Evolutionary conservation across 1,284 basidiomycete genomes (phyloP).

Genomic region (Trichosporon sp.): DNA sequence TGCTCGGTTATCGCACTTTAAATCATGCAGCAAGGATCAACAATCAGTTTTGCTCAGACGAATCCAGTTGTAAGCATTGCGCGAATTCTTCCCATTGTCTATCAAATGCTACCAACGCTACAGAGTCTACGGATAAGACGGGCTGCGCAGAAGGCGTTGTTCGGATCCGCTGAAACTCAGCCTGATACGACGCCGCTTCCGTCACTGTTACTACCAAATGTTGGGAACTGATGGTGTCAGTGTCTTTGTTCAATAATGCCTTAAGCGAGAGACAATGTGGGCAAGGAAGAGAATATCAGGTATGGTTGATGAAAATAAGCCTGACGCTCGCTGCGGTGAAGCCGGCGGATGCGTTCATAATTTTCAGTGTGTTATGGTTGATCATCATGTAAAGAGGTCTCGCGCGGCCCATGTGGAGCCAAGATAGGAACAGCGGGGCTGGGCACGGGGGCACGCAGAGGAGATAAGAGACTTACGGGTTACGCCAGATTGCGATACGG

Average conservation of each 20-base stretch:
- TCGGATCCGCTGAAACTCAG: too few relatives aligned
- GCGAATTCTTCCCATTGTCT: too few relatives aligned
- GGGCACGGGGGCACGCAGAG: not conserved
- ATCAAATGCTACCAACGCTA: too few relatives aligned
- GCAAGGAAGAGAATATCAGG: slow-evolving; percentile 6
- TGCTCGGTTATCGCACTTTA: too few relatives aligned
- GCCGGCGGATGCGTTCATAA: slow-evolving; percentile 18
- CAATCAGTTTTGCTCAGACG: too few relatives aligned
- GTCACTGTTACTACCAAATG: too few relatives aligned
- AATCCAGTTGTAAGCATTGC: too few relatives aligned
- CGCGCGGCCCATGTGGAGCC: not conserved
- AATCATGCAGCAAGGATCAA: too few relatives aligned
- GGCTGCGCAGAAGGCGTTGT: too few relatives aligned
- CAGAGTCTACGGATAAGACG: too few relatives aligned
- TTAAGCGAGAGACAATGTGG: not conserved
- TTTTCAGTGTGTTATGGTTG: slow-evolving; percentile 19
- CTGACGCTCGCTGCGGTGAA: slow-evolving; percentile 9
- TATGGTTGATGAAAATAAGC: slow-evolving; percentile 18
- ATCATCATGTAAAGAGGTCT: not conserved
- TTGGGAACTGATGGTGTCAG: not conserved
- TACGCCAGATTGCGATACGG: not conserved
- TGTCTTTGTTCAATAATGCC: not conserved
- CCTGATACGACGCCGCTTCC: too few relatives aligned
- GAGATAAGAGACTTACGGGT: slow-evolving; percentile 1
- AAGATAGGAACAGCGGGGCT: not conserved